Evolutionary conservation across 108 stramenopile species (phyloP).

Genomic region (Nitzschia palea): DNA sequence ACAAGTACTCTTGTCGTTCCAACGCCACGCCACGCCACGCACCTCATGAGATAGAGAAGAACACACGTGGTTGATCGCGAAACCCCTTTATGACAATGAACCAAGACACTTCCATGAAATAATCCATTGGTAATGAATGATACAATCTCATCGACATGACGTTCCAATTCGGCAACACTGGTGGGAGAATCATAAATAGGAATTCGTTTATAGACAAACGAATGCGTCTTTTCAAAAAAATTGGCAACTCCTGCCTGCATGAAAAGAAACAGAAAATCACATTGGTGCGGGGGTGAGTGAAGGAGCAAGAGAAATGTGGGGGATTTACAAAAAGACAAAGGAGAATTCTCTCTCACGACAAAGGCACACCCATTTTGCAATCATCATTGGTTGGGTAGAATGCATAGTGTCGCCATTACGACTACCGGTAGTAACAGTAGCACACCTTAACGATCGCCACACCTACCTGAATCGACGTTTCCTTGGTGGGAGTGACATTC

Average conservation of each 20-base stretch:
- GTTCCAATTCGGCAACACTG: constrained; percentile 44
- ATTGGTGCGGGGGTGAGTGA: no score
- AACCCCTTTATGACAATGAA: constrained; percentile 73
- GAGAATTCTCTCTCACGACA: no score
- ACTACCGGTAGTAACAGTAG: no score
- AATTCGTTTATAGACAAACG: constrained; percentile 66
- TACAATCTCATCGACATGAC: constrained; percentile 45
- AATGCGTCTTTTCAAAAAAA: constrained; percentile 57
- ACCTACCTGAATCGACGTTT: constrained; percentile 51
- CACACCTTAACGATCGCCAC: neutral
- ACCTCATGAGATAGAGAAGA: constrained; percentile 68
- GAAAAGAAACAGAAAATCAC: neutral
- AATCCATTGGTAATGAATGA: constrained; percentile 63
- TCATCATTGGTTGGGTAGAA: no score
- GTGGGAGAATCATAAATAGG: constrained; percentile 68
- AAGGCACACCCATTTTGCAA: no score
- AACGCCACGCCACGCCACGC: constrained; percentile 7
- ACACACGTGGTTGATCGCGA: constrained; percentile 70
- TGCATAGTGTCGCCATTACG: no score
- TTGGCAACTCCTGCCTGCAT: constrained; percentile 70
- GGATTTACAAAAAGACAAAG: no score
- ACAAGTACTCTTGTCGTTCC: neutral
- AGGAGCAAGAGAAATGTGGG: no score
- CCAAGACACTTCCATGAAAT: constrained; percentile 75
- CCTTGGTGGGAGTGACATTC: constrained; percentile 75